Conservation (phyloP, 2,329 filamentous ascomycete species). For the Aureobasidium pullulans region DNA sequence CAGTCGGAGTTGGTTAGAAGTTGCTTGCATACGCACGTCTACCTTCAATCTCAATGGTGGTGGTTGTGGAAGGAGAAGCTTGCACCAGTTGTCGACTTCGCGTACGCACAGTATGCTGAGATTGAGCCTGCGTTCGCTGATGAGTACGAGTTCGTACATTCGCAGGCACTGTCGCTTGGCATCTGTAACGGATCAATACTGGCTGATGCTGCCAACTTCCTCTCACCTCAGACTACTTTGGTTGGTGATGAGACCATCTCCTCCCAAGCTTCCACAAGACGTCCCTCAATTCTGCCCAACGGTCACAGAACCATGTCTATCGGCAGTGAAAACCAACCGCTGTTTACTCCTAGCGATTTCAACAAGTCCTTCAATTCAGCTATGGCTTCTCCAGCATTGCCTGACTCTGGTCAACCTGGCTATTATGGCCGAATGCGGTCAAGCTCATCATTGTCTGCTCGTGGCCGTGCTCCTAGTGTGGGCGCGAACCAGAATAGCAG, state of each 20-base stretch:
- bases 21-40: conserved; percentile 74
- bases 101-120: conserved; percentile 44
- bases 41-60: conserved; percentile 78
- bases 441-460: conserved; percentile 47
- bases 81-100: conserved; percentile 56
- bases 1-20: conserved; percentile 80
- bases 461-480: conserved; percentile 15
- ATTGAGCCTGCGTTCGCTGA: conserved; percentile 71
- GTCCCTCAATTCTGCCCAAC: conserved; percentile 12
- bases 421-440: conserved; percentile 42
- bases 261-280: conserved; percentile 15
- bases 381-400: conserved; percentile 39
- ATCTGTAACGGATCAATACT: conserved; percentile 68
- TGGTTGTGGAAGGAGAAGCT: conserved; percentile 78
- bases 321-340: conserved; percentile 16
- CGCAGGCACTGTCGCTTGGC: conserved; percentile 61
- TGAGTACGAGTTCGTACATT: conserved; percentile 71
- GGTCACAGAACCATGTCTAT: conserved; percentile 15
- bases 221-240: conserved; percentile 44
- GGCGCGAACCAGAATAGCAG: conserved; percentile 9
- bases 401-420: conserved; percentile 19
- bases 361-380: conserved; percentile 11
- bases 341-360: conserved; percentile 14
- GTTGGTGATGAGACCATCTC: conserved; percentile 28
- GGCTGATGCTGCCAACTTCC: conserved; percentile 52